Evolutionary conservation across 2,329 filamentous ascomycete species (phyloP).

Genomic region (Aspergillus puulaauensis): DNA sequence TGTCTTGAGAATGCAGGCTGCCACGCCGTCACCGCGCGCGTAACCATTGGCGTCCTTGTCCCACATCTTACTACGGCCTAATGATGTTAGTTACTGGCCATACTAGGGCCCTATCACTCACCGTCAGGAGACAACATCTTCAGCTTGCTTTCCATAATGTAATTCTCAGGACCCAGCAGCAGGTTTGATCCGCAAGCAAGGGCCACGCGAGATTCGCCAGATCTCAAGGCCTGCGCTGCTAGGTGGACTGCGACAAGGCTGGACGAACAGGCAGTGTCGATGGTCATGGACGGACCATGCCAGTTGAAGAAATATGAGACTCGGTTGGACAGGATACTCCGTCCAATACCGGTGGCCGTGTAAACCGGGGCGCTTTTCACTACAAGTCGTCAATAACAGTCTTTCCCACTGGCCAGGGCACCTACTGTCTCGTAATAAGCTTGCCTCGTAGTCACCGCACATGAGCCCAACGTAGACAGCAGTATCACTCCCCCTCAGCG

Average conservation of each 20-base stretch:
- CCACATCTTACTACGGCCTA: slow-evolving; percentile 29
- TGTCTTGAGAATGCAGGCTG: background rate
- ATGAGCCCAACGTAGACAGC: background rate
- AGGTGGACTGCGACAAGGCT: slow-evolving; percentile 34
- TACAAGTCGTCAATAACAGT: background rate
- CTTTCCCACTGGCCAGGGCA: background rate
- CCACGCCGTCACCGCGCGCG: slow-evolving; percentile 47
- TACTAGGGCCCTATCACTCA: background rate
- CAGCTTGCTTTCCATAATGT: background rate
- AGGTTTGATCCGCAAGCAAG: slow-evolving; percentile 27
- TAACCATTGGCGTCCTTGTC: slow-evolving; percentile 48
- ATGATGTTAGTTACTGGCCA: background rate
- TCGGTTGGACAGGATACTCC: slow-evolving; percentile 19
- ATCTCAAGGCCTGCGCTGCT: slow-evolving; percentile 29
- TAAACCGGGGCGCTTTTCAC: background rate
- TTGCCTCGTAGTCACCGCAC: background rate
- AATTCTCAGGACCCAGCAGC: slow-evolving; percentile 23
- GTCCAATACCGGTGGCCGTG: background rate
- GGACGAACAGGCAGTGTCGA: slow-evolving; percentile 37
- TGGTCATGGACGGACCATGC: slow-evolving; percentile 31
- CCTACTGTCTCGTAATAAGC: background rate
- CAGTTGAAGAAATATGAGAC: slow-evolving; percentile 36
- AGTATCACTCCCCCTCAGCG: background rate
- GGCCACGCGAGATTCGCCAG: slow-evolving; percentile 22
- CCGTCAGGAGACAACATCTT: slow-evolving; percentile 23